These are phyloP conservation scores for Hirsutella minnesotensis DNA, from an alignment of 2,329 filamentous ascomycete genomes.

Conservation along the genomic window DNA sequence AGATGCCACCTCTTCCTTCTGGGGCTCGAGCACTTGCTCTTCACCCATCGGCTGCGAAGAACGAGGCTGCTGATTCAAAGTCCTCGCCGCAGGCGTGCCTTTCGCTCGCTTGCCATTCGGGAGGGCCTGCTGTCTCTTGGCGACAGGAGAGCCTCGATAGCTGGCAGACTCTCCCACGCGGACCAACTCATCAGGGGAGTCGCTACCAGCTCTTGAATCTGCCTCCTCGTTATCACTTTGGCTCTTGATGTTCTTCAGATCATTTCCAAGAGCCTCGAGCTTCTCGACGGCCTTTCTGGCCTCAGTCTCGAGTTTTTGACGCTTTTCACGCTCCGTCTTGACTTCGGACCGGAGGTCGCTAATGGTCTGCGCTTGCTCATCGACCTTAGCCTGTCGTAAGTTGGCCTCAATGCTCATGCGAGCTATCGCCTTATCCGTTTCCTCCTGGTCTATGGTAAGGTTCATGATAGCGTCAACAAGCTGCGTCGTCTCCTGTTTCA, in stretches of 20 bases:
- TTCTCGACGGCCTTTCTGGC: constrained; percentile 15
- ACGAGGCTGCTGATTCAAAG: background rate
- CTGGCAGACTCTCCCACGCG: constrained; percentile 13
- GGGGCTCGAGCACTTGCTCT: background rate
- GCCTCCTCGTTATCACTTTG: constrained; percentile 9
- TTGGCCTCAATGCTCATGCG: constrained; percentile 26
- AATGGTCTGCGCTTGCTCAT: constrained; percentile 21
- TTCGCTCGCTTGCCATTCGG: background rate
- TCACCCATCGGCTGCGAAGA: background rate
- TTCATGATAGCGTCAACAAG: constrained; percentile 26
- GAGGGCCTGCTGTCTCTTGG: background rate
- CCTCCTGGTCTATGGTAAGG: constrained; percentile 23
- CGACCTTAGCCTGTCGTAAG: constrained; percentile 19
- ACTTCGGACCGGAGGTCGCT: constrained; percentile 19
- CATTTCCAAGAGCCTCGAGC: constrained; percentile 13
- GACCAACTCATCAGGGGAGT: constrained; percentile 15
- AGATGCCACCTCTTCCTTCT: background rate
- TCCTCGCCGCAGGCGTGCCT: background rate
- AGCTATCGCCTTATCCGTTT: constrained; percentile 24
- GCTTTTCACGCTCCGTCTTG: constrained; percentile 18
- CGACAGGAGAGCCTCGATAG: background rate
- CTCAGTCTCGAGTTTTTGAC: constrained; percentile 14
- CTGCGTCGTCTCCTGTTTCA: constrained; percentile 25
- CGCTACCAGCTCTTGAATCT: constrained; percentile 7
- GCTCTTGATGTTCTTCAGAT: constrained; percentile 16